Base-by-base conservation (phyloP, 2,329 filamentous ascomycete genomes). In the Colletotrichum sojae region DNA sequence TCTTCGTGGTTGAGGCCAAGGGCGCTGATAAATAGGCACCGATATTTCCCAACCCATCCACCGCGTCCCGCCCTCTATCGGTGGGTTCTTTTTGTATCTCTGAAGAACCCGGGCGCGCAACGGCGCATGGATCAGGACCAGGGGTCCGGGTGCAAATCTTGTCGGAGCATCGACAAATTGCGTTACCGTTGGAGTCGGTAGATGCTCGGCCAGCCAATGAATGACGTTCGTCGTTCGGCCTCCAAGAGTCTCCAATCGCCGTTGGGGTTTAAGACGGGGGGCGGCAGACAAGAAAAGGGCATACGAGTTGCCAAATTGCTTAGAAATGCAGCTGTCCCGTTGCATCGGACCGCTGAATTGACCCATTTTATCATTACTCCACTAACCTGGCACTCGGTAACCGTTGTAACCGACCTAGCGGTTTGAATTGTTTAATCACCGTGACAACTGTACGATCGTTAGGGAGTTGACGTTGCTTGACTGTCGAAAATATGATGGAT, bases 251-350 rank as follows among this genome's bases (percentile, higher is more conserved):
- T 65, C 55, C 66, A 69, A 48, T 45, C 10, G 20, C 20, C 22
- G 31, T 59, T 65, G 66, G 66, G 55, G 66, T 46, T 36, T n/a
- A 54, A 49, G 25, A 43, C 16, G 40, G 46, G 46, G 20, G 43
- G 15, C 43, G 40, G 55, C 61, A 60, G 54, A 46, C 49, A 27
- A 56, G 16, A 54, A 18, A 15, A 49, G 4, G 6, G 16, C 16
- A 16, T 31, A 22, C 2, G 22, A 25, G 3, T 25, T 25, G 22
- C 22, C 6, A 46, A 25, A n/a, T 39, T 65, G 66, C 66, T 68
- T 68, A 68, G 66, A 68, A 68, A 68, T 65, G n/a, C 39, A 18
- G 20, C 20, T 39, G 48, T 36, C 31, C 31, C 31, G 9, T 36
- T 10, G 31, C 8, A 36, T 36, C 31, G 31, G 8, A 36, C 31